Conservation (phyloP, 2,329 filamentous ascomycete genomes). For the Xylariaceae sp. region DNA sequence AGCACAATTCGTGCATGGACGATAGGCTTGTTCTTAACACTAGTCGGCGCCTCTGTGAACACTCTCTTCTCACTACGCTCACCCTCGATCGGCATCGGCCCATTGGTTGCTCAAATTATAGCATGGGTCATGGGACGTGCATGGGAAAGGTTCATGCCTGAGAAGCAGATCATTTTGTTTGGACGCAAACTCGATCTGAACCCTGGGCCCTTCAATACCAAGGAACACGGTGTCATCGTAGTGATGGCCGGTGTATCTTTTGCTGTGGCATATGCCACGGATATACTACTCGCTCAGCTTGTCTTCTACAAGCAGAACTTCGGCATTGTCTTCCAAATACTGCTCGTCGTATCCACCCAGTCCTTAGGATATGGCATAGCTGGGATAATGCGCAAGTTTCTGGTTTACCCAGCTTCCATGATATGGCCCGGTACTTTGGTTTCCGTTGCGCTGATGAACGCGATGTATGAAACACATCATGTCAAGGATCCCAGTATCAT, state of each 20-base stretch:
- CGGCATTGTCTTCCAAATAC: constrained; percentile 63
- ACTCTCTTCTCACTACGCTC: constrained; percentile 62
- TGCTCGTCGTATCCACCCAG: constrained; percentile 67
- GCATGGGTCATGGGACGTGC: constrained; percentile 61
- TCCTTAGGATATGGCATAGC: constrained; percentile 68
- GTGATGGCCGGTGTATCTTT: constrained; percentile 72
- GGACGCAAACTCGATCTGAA: constrained; percentile 59
- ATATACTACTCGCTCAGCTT: constrained; percentile 68
- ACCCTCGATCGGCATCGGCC: constrained; percentile 59
- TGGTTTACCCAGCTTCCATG: constrained; percentile 67
- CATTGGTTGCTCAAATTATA: constrained; percentile 62
- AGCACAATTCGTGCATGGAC: constrained; percentile 66
- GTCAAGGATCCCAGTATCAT: constrained; percentile 49
- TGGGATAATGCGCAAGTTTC: constrained; percentile 63
- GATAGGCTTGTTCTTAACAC: constrained; percentile 56
- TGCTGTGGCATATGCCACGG: constrained; percentile 68
- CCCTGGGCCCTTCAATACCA: constrained; percentile 67
- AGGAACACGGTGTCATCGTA: constrained; percentile 67
- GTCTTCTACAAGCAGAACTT: constrained; percentile 71
- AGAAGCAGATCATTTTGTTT: constrained; percentile 48
- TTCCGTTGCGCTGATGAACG: constrained; percentile 65
- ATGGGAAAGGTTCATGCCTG: constrained; percentile 58
- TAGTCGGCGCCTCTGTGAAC: constrained; percentile 59
- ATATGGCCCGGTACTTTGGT: constrained; percentile 71
- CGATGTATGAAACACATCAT: constrained; percentile 64